Evolutionary conservation across 192 early-diverging fungal genomes (phyloP), one percentile per base, ranked within the genome.

Genomic region (Podila epigama): DNA sequence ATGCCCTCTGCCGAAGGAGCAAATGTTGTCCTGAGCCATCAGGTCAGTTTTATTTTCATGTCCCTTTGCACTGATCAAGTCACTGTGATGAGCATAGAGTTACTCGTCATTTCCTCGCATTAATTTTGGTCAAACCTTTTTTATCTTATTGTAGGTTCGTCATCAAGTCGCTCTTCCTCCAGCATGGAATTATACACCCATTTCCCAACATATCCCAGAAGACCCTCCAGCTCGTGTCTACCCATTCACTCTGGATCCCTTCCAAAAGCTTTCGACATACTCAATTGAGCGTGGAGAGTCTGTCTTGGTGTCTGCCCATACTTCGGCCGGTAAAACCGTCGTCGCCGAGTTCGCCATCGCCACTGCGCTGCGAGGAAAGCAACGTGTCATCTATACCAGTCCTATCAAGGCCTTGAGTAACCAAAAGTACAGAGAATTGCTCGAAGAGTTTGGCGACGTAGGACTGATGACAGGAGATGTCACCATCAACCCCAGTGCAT

Each of bases 341-440:
- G 94, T 99, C 29, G 97, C 97, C n/a, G 97, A 99, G 73, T 99
- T 98, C 80, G 97, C 97, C 0, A 99, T 99, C 72, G 97, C 96
- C 0, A 92, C 92, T 39, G 87, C 89, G 69, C 73, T 98, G 79
- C 87, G 85, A 35, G 82, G 92, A 63, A 97, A 96, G 81, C 95
- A 97, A 82, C 86, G 95, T 16, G 97, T 97, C 29, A 97, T 98
- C 65, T 98, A 98, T 64, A 98, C 97, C 22, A 91, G 88, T 72
- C 97, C 97, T 7, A 99, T 99, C 83, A 99, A 99, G 85, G 96
- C 97, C 11, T 83, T 99, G 69, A 96, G 94, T 58, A 99, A 99
- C 75, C 97, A 99, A 85, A 99, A 99, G 86, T 99, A 95, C 66
- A 84, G 97, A 65, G 97, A 99, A 84, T 87, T 99, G 54, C 87